A percentile compares a stretch with the other conserved stretches of the same genome.
Evolutionary conservation across 495 filamentous ascomycete genomes (phyloP).

Genomic region (Lentithecium fluviatile): DNA sequence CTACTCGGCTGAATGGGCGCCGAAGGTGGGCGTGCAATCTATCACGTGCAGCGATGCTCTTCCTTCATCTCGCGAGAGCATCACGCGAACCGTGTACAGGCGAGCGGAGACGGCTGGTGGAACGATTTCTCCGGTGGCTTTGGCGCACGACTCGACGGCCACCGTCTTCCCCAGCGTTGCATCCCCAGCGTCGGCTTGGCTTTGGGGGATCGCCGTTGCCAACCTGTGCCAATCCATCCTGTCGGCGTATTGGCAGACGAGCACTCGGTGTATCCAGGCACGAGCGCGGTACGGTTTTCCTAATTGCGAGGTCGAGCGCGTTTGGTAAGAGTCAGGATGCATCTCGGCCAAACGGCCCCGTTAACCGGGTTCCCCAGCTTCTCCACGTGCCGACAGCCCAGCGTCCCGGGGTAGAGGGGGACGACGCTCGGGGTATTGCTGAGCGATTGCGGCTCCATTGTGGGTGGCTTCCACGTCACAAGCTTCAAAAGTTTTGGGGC

Average conservation of each 20-base stretch:
- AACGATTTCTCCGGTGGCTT: constrained; percentile 3
- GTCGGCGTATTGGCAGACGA: neutral
- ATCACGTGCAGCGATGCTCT: neutral
- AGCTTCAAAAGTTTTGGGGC: neutral
- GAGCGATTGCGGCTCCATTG: neutral
- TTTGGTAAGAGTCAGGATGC: neutral
- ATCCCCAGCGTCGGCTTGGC: no score
- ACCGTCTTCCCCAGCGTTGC: no score
- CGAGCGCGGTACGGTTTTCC: neutral
- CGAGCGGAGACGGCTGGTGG: constrained; percentile 2
- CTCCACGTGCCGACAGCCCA: neutral
- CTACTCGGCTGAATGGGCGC: neutral
- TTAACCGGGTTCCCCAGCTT: neutral
- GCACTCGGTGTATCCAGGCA: neutral
- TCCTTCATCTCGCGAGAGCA: neutral
- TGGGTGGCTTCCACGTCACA: neutral
- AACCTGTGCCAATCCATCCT: no score
- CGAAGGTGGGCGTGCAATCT: neutral
- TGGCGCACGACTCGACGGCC: neutral
- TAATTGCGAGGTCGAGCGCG: neutral
- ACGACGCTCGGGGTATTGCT: neutral
- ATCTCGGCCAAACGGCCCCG: neutral
- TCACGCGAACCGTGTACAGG: neutral
- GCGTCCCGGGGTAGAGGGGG: neutral
- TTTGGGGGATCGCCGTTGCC: no score